Evolutionary conservation across 257 asterid genomes (phyloP), one percentile per base, ranked within the genome.

Genomic region (Solanum lycopersicoides): DNA sequence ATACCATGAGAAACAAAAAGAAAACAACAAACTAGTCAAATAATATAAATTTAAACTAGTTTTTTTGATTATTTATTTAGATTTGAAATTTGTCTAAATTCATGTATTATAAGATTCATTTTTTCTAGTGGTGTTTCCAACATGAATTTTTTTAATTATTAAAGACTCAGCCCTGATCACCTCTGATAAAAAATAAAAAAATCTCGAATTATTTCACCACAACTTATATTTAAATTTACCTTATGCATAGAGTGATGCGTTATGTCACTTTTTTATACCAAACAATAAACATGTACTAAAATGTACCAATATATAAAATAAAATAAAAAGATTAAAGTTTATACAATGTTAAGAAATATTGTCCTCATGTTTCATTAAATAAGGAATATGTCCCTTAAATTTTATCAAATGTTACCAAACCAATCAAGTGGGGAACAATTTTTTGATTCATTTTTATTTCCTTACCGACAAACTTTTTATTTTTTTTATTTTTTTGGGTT

Each of bases 231-330:
- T 20, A 18, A 2, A 18, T 56, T 56, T 11, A 56, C 65, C 5
- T 18, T 18, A 56, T 56, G 4, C 65, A 56, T 41, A 41, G 44
- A 41, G 44, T 21, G 18, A 60, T 84, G n/a, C 28, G 16, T 76
- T 42, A n/a, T 41, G 83, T 76, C 83, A 39, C 42, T 39, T 42
- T 56, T 76, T 12, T 41, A 76, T 76, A 76, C 83, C 35, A 76
- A 63, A 30, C 23, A 69, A 75, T 41, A 75, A 75, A 76, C 56
- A 73, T 34, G 12, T 34, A 9, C 79, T 34, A 34, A 32, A 32
- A 34, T 71, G 25, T 34, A 32, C n/a, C 79, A 16, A 71, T 16
- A 68, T 28, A 68, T 68, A 68, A 66, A 30, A 68, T 30, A 12
- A 28, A 28, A 71, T 10, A 63, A 9, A 69, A 71, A 16, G 77